Evolutionary conservation across 148 eudicot species (phyloP).

Genomic region (Vaccinium corymbosum): DNA sequence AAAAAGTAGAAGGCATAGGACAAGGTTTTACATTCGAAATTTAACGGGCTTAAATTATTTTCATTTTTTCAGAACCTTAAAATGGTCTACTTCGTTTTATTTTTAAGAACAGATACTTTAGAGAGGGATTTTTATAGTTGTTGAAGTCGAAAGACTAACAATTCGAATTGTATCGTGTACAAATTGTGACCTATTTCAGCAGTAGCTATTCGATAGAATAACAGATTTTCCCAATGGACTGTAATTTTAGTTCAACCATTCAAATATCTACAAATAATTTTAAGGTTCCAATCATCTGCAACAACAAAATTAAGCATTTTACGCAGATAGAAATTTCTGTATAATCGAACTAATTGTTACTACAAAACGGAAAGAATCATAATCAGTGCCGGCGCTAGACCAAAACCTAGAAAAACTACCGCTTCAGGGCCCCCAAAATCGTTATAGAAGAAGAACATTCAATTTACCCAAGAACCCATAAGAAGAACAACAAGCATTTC

Average conservation of each 20-base stretch:
- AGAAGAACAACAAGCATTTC: neutral
- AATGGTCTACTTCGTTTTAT: neutral
- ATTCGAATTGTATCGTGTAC: no score
- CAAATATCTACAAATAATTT: neutral
- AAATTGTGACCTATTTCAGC: no score
- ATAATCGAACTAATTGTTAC: neutral
- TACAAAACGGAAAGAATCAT: neutral
- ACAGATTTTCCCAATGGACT: no score
- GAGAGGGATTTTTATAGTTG: neutral
- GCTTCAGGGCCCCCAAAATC: neutral
- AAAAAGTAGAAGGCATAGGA: neutral
- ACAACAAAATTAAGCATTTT: neutral
- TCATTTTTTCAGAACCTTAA: no score
- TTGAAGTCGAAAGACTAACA: neutral
- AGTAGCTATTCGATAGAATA: no score
- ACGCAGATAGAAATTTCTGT: neutral
- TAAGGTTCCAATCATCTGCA: neutral
- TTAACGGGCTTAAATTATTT: no score
- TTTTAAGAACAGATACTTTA: neutral
- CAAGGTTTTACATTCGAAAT: no score
- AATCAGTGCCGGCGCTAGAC: neutral
- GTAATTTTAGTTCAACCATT: neutral
- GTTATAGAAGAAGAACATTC: neutral
- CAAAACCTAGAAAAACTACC: neutral
- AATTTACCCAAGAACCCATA: neutral